Base-by-base conservation (phyloP, 2,329 filamentous ascomycete species). In the Fusarium sacchari region DNA sequence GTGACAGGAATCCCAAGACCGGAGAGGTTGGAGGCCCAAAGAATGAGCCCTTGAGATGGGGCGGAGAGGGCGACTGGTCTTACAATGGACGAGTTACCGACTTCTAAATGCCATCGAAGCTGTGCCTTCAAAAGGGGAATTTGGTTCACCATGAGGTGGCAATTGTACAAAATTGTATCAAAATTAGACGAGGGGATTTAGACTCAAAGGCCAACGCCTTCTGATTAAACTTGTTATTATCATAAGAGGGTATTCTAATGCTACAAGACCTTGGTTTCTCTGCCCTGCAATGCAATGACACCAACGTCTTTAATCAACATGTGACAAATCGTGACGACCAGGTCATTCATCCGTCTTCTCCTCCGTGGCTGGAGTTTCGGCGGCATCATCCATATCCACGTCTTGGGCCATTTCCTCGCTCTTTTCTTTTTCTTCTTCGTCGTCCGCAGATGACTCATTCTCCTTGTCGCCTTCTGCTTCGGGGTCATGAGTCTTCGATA, bases 1-100 rank as follows among this genome's bases (percentile, higher is more conserved):
- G 96, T 66, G 95, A 98, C 60, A 88, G 87, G 62, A 98, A 99
- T 82, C 96, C 96, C 6, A 93, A 92, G 86, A 99, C 96, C 4
- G 96, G 96, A 30, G 96, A 99, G 87, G 90, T 98, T 17, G 96
- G 96, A 11, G 96, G 96, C 2, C 96, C 96, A 11, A 99, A 98
- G 90, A 98, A 97, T 80, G 96, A 99, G 83, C 96, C 96, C 58
- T 80, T 98, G 80, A 86, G 95, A 77, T 98, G 96, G 96, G 95
- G 95, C 1, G 86, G 88, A 24, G 81, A 78, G 0, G 92, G 94
- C 2, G 90, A 92, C 78, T 99, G 95, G 93, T 98, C 94, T 81
- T 99, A 94, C 82, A 98, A 98, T 82, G 96, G 96, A 52, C 87
- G 96, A 72, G 95, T 97, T 61, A 98, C 96, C 30, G 96, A 99